Evolutionary conservation across 2,329 filamentous ascomycete species (phyloP).

Genomic region (Phoma herbarum): DNA sequence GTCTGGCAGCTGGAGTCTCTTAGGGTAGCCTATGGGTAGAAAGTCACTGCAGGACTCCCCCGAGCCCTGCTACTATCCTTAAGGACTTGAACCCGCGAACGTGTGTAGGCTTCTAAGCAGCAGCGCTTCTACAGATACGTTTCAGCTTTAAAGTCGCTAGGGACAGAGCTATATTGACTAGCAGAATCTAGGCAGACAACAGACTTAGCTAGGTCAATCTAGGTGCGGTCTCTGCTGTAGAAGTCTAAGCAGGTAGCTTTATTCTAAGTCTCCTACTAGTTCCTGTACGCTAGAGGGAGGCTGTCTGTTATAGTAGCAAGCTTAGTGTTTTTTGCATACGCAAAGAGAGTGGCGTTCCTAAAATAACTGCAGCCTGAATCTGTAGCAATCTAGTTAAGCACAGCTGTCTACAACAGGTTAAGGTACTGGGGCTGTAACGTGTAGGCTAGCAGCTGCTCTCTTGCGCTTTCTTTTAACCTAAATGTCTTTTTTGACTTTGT

Average conservation of each 20-base stretch:
- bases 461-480: not conserved
- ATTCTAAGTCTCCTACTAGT: not conserved
- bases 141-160: not conserved
- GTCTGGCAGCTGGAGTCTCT: not conserved
- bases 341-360: not conserved
- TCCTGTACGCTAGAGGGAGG: not conserved
- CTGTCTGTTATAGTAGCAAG: not conserved
- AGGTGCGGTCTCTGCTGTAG: not conserved
- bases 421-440: not conserved
- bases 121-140: not conserved
- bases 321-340: not conserved
- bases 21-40: not conserved
- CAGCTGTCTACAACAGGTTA: not conserved
- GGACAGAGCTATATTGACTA: not conserved
- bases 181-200: not conserved
- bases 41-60: not conserved
- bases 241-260: not conserved
- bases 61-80: not conserved
- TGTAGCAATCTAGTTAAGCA: not conserved
- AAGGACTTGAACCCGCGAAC: not conserved
- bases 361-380: not conserved
- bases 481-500: not conserved
- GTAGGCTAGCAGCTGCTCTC: not conserved
- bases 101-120: not conserved
- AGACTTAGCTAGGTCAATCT: not conserved